These are phyloP conservation scores for Raffaelea arxii DNA, from an alignment of 2,329 filamentous ascomycete genomes.

Conservation along the genomic window DNA sequence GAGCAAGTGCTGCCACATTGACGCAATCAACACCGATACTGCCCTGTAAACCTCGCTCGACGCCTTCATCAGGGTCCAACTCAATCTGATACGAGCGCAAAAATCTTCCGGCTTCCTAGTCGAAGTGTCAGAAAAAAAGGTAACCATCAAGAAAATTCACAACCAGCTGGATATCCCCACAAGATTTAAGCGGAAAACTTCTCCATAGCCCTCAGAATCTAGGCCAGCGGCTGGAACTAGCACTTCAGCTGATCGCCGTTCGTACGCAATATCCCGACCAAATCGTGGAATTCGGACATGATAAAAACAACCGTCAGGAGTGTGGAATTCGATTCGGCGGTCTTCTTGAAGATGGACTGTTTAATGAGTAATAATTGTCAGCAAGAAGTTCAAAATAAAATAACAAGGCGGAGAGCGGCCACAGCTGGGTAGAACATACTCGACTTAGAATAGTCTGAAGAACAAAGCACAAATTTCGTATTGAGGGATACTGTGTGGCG, in stretches of 20 bases:
- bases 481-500: slow-evolving; percentile 90
- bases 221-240: slow-evolving; percentile 81
- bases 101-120: slow-evolving; percentile 69
- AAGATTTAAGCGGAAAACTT: slow-evolving; percentile 87
- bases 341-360: slow-evolving; percentile 80
- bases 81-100: slow-evolving; percentile 92
- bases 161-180: slow-evolving; percentile 7
- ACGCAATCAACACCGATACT: slow-evolving; percentile 78
- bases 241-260: slow-evolving; percentile 71
- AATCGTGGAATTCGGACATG: slow-evolving; percentile 85
- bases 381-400: neutral
- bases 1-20: slow-evolving; percentile 78
- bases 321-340: slow-evolving; percentile 87
- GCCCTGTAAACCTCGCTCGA: slow-evolving; percentile 69
- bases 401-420: slow-evolving; percentile 84
- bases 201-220: slow-evolving; percentile 75
- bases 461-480: slow-evolving; percentile 80
- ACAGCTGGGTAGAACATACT: slow-evolving; percentile 63
- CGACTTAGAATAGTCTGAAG: slow-evolving; percentile 87
- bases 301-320: slow-evolving; percentile 78
- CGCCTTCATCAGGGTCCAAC: slow-evolving; percentile 73
- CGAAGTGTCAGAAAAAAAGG: neutral
- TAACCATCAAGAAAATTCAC: neutral
- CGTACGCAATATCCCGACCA: slow-evolving; percentile 81
- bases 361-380: neutral